Evolutionary conservation across 768 basidiomycete species (phyloP).

Genomic region (Lactifluus echinatus): DNA sequence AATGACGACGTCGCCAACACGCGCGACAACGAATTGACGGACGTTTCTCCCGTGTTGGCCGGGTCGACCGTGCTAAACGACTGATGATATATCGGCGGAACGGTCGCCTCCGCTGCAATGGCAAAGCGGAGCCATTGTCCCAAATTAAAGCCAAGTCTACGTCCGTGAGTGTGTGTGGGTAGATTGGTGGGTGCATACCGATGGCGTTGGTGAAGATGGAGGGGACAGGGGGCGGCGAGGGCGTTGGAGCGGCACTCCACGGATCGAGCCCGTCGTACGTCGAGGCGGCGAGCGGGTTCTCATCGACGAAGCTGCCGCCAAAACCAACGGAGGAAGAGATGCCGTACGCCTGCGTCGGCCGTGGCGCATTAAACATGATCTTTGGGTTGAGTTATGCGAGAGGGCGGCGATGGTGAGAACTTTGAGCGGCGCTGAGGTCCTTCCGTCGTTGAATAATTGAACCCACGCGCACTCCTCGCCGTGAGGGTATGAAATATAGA

Average conservation of each 20-base stretch:
- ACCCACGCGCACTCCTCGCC: too few relatives aligned
- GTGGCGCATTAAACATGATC: constrained; percentile 79
- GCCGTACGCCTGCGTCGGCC: constrained; percentile 61
- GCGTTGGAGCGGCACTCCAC: constrained; percentile 64
- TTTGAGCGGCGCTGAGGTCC: background rate
- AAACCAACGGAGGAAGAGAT: constrained; percentile 48
- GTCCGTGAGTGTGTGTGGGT: too few relatives aligned
- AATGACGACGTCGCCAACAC: constrained; percentile 70
- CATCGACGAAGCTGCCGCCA: constrained; percentile 66
- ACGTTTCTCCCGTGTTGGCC: constrained; percentile 63
- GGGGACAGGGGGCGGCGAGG: constrained; percentile 51
- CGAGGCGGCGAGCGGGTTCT: constrained; percentile 61
- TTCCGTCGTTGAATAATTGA: too few relatives aligned
- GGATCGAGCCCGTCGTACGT: constrained; percentile 69
- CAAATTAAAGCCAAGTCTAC: too few relatives aligned
- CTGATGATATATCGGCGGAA: constrained; percentile 67
- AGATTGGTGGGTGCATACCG: background rate
- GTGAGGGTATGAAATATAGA: background rate
- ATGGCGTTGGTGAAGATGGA: constrained; percentile 31
- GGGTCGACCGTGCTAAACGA: constrained; percentile 70
- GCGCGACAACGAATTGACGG: constrained; percentile 75
- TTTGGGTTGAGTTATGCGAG: constrained; percentile 11
- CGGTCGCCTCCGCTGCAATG: constrained; percentile 60
- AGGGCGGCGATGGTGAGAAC: too few relatives aligned
- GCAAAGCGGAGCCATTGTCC: too few relatives aligned